phyloP scores from a whole-genome alignment of 2,329 filamentous ascomycete genomes.

The Davidsoniella australis region DNA sequence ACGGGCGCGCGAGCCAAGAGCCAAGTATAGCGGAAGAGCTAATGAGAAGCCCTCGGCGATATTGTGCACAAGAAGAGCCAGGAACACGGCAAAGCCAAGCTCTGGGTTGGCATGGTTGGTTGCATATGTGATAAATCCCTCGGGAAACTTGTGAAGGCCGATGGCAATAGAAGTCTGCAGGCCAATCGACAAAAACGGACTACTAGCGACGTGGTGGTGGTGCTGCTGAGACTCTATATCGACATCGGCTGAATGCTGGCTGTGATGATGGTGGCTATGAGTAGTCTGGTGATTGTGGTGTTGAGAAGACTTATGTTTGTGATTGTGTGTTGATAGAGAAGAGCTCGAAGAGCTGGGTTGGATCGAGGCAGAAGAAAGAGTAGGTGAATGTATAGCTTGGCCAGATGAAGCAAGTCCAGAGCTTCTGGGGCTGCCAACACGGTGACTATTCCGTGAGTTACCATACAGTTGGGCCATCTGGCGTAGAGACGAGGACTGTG shows the following conservation, averaged over 20 bases:
- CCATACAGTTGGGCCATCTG: no score
- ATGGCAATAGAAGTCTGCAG: slow-evolving; percentile 92
- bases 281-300: slow-evolving; percentile 1
- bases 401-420: background rate
- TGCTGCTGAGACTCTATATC: slow-evolving; percentile 37
- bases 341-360: no score
- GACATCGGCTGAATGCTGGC: slow-evolving; percentile 15
- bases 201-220: slow-evolving; percentile 89
- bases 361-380: no score
- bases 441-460: no score
- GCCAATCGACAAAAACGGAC: slow-evolving; percentile 87
- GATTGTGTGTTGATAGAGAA: no score
- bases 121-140: slow-evolving; percentile 76
- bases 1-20: slow-evolving; percentile 59
- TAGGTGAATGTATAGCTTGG: background rate
- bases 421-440: background rate
- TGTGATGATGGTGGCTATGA: slow-evolving; percentile 13
- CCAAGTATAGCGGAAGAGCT: slow-evolving; percentile 82
- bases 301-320: background rate
- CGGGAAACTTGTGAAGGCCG: slow-evolving; percentile 87
- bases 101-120: slow-evolving; percentile 89
- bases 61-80: slow-evolving; percentile 94
- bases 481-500: background rate
- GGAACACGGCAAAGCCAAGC: slow-evolving; percentile 80
- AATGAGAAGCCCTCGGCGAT: slow-evolving; percentile 94